Evolutionary conservation across 164 flowering plant genomes (phyloP), one percentile per base, ranked within the genome.

Genomic region (Piper longum): DNA sequence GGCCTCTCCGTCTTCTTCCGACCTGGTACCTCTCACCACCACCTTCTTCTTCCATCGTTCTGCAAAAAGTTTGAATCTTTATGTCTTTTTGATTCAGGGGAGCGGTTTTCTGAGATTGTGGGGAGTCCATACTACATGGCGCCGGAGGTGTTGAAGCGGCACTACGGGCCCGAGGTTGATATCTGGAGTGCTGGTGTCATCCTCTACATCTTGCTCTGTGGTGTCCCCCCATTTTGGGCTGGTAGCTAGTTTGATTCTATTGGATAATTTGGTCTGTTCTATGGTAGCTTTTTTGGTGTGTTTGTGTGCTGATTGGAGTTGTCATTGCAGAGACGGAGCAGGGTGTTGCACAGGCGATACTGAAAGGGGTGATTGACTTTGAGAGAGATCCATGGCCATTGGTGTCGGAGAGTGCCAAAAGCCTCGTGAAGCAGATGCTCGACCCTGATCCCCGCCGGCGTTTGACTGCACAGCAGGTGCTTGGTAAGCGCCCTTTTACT

Each of bases 41-140:
- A 3, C 41, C 59, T 36, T 61, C 14, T 52, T 57, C 48, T 42
- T 0, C 41, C 18, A 6, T 55, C 54, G 2, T n/a, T 14, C n/a
- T n/a, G 26, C 14, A 2, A 13, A 44, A n/a, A 3, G 14, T 51
- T 73, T 64, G 75, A 74, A 74, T 67, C 52, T n/a, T 59, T 17
- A 41, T 12, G 2, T 44, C 16, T 19, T 40, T 41, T 43, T 43
- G 43, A 43, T 40, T 5, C 67, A 77, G 78, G 80, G 65, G 74
- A 67, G 56, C 57, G 70, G 41, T 66, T 69, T 60, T 75, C 92
- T 3, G 99, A 93, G 85, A 90, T 93, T 62, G 99, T 93, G 58
- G 99, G 99, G 63, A 93, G 99, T 78, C 99, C 99, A 0, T 93
- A 93, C 68, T 93, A 93, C 48, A 93, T 93, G 99, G 99, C 97